Evolutionary conservation across 1,139 yeast genomes (phyloP).

Genomic region (Debaryomyces robertsiae): DNA sequence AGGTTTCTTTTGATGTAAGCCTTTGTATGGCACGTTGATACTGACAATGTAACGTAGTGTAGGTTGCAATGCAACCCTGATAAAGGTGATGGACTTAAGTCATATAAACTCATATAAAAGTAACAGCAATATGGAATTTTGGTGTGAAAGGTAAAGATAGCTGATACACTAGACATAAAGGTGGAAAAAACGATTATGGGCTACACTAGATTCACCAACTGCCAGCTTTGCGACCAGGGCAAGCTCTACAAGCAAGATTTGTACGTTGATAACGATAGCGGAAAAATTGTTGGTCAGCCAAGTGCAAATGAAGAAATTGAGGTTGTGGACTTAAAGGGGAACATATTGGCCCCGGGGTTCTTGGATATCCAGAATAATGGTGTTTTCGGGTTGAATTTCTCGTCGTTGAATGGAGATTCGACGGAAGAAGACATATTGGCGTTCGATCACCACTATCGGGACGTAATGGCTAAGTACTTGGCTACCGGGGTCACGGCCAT

Average conservation of each 20-base stretch:
- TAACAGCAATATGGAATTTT: neutral
- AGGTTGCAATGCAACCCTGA: slow-evolving; percentile 10
- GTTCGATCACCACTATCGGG: slow-evolving; percentile 38
- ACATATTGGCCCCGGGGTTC: slow-evolving; percentile 59
- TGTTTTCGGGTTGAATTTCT: slow-evolving; percentile 60
- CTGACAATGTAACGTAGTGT: slow-evolving; percentile 8
- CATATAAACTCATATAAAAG: slow-evolving; percentile 2
- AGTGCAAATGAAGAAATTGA: slow-evolving; percentile 20
- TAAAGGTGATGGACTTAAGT: neutral
- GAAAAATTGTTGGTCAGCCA: slow-evolving; percentile 42
- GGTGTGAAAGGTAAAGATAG: no score
- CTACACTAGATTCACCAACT: slow-evolving; percentile 45
- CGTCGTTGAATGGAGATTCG: slow-evolving; percentile 40
- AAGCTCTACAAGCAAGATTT: slow-evolving; percentile 43
- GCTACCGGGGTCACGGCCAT: slow-evolving; percentile 60
- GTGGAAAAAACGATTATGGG: slow-evolving; percentile 10
- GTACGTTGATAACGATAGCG: slow-evolving; percentile 47
- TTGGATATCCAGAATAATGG: slow-evolving; percentile 67
- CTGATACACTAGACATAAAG: no score
- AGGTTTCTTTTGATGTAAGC: neutral
- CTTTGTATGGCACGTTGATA: slow-evolving; percentile 3
- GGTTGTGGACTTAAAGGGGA: slow-evolving; percentile 50
- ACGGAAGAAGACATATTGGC: slow-evolving; percentile 35
- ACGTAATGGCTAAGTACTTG: slow-evolving; percentile 52
- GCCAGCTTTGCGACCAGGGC: slow-evolving; percentile 56